Conservation (phyloP, 75 land plant genomes). For the Pinus taeda region DNA sequence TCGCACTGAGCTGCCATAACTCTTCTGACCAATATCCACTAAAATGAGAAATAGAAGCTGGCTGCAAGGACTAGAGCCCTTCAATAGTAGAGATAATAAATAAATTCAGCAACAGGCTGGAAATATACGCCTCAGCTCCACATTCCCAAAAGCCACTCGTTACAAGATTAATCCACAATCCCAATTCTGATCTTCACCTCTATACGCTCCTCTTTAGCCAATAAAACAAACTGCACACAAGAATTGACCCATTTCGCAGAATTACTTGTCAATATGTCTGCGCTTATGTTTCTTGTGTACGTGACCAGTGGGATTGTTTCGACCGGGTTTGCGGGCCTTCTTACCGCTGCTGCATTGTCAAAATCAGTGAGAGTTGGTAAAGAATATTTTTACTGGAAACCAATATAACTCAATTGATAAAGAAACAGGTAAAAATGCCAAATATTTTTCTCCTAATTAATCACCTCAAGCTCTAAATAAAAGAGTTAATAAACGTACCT, state of each 20-base stretch:
- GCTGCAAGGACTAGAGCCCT: neutral
- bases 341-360: constrained; percentile 13
- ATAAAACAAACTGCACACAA: neutral
- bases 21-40: neutral
- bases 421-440: neutral
- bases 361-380: neutral
- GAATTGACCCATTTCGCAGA: neutral
- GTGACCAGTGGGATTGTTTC: constrained; percentile 10
- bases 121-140: neutral
- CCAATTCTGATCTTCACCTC: neutral
- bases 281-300: constrained; percentile 33
- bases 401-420: neutral
- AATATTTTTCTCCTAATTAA: neutral
- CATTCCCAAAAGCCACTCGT: neutral
- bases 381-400: neutral
- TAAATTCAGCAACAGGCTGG: neutral
- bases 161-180: constrained; percentile 1
- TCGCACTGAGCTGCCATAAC: neutral
- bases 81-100: constrained; percentile 2
- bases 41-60: constrained; percentile 6
- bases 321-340: constrained; percentile 21
- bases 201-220: neutral
- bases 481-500: constrained; percentile 25
- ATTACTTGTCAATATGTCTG: constrained; percentile 28
- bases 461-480: neutral